Percentiles rank a stretch among this genome's conserved stretches.
Conservation (phyloP, 164 flowering plant species). For the Brasenia schreberi region DNA sequence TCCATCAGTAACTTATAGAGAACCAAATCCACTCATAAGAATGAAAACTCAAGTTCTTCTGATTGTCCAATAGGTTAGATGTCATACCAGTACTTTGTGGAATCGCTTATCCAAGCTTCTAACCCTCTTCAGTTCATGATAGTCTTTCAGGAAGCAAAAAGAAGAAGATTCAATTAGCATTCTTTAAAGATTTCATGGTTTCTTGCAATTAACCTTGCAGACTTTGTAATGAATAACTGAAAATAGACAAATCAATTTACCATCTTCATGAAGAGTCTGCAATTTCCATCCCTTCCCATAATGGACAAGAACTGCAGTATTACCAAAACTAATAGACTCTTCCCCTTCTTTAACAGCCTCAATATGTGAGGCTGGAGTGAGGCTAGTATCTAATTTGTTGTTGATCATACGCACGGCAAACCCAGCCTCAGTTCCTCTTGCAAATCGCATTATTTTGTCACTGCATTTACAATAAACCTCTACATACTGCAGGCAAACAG, state of each 20-base stretch:
- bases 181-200: not conserved
- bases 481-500: conserved; percentile 30
- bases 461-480: conserved; percentile 57
- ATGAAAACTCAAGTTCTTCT: not conserved
- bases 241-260: not conserved
- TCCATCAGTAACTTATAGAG: not conserved
- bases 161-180: not conserved
- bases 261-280: conserved; percentile 40
- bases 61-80: not conserved
- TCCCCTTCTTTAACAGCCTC: conserved; percentile 75
- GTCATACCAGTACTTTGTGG: conserved; percentile 12
- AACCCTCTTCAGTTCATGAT: conserved; percentile 4
- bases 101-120: not conserved
- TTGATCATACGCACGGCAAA: conserved; percentile 60
- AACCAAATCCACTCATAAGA: not conserved
- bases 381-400: conserved; percentile 21
- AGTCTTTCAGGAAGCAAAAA: conserved; percentile 3
- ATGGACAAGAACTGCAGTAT: conserved; percentile 39
- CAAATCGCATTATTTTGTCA: conserved; percentile 49
- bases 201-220: not conserved
- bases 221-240: not conserved
- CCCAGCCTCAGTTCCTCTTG: conserved; percentile 58
- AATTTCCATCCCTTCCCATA: conserved; percentile 74
- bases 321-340: conserved; percentile 68
- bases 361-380: conserved; percentile 28